Evolutionary conservation across 1,139 yeast genomes (phyloP), one percentile per base, ranked within the genome.

Genomic region (Geotrichum phurueaensis): DNA sequence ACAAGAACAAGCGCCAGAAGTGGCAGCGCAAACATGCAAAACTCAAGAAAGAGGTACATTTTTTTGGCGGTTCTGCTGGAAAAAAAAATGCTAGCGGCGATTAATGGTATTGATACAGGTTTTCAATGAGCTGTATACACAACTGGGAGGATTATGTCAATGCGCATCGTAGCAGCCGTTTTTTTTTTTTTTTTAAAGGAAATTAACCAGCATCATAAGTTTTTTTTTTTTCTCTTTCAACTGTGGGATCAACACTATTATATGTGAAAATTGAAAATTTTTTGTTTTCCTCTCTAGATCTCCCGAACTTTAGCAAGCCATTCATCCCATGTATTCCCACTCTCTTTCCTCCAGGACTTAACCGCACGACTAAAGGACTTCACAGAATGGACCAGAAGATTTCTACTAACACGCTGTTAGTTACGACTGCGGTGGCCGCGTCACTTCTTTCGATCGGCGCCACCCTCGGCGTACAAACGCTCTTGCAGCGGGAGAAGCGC

Each of bases 391-490:
- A 52, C 50, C 20, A 47, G 23, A 61, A 58, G 39, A n/a, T 58
- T 22, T 61, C 63, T 20, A 59, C 63, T 10, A 54, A 52, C 13
- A 52, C 62, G 15, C 33, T 62, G 25, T 58, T 64, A 7, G 31
- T 64, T 18, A 58, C 59, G 3, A 60, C 66, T 12, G 65, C 62
- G 4, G 64, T 60, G 1, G 51, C 60, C 12, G 65, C 65, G 3
- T 63, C 63, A 0, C 43, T 62, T 6, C 51, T 61, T 3, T 63
- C 67, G 6, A 60, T 62, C n/a, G 58, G 53, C n/a, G 62, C 62
- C n/a, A 64, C 67, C 1, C 61, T 65, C 9, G 62, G 61, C 3
- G 53, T 62, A 0, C 67, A 65, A 56, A 33, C 53, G 5, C 50
- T 56, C 10, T 39, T 54, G 22, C 57, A 43, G 25, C 49, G 50